Evolutionary conservation across 805 yeast species (phyloP).

Genomic region (Naumovozyma castellii): DNA sequence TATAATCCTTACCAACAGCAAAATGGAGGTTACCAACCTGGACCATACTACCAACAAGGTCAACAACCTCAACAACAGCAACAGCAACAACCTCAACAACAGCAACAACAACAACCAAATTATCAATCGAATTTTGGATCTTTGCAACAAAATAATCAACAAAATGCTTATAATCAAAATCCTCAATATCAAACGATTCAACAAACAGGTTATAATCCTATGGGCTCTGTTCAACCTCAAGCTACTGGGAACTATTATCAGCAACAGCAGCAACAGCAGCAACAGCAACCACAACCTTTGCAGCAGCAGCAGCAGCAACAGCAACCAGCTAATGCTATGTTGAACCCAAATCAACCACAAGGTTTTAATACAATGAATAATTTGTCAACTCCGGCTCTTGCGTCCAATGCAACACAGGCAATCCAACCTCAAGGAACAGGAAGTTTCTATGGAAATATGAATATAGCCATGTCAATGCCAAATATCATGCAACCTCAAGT

Average conservation of each 20-base stretch:
- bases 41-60: constrained; percentile 5
- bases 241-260: constrained; percentile 23
- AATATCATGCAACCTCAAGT: constrained; percentile 13
- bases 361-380: constrained; percentile 5
- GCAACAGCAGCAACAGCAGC: constrained; percentile 11
- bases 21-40: constrained; percentile 6
- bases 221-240: constrained; percentile 19
- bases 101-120: constrained; percentile 9
- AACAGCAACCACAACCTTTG: constrained; percentile 22
- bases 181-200: too few species aligned
- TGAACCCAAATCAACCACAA: constrained; percentile 14
- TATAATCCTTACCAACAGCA: constrained; percentile 9
- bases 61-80: constrained; percentile 10
- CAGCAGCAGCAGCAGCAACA: constrained; percentile 18
- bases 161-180: too few species aligned
- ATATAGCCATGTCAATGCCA: constrained; percentile 7
- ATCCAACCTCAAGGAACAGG: constrained; percentile 29
- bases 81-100: constrained; percentile 7
- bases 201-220: constrained; percentile 3
- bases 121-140: constrained; percentile 2
- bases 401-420: constrained; percentile 2
- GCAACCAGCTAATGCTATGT: constrained; percentile 3
- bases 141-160: too few species aligned
- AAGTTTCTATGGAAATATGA: constrained; percentile 24
- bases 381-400: background rate